phyloP scores from a whole-genome alignment of 2,329 filamentous ascomycete species.

The Pseudocercospora vitis region DNA sequence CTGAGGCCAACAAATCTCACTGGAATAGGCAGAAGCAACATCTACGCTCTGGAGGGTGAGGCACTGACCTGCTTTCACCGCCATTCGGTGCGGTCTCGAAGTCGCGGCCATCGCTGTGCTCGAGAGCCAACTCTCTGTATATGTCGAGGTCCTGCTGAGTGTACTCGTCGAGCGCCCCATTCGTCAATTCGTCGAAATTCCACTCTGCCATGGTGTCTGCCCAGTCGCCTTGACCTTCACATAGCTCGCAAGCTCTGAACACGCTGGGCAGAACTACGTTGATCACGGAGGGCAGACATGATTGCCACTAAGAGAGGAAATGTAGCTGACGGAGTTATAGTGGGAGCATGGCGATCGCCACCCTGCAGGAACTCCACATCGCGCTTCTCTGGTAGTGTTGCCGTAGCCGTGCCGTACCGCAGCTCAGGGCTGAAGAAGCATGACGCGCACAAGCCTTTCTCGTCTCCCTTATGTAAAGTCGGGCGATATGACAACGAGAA shows the following conservation, averaged over 20 bases:
- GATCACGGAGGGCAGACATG: not conserved
- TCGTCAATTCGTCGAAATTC: conserved; percentile 9
- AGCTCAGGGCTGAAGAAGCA: too few relatives aligned
- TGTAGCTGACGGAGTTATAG: conserved; percentile 2
- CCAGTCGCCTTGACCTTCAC: not conserved
- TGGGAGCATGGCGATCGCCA: not conserved
- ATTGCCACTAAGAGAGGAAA: not conserved
- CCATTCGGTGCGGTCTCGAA: not conserved
- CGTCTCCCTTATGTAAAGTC: too few relatives aligned
- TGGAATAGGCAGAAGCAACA: not conserved
- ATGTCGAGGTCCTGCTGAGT: conserved; percentile 1
- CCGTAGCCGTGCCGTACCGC: too few relatives aligned
- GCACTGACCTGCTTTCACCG: not conserved
- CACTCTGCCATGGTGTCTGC: conserved; percentile 6
- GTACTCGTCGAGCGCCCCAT: not conserved
- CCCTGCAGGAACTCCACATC: not conserved
- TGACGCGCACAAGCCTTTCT: not conserved
- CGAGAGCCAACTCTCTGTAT: conserved; percentile 2
- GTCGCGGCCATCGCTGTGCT: not conserved
- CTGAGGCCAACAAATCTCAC: not conserved
- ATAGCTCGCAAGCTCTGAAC: not conserved
- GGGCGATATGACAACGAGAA: not conserved
- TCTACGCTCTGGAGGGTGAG: not conserved
- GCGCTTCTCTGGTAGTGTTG: not conserved
- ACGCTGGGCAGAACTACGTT: not conserved